phyloP scores from a whole-genome alignment of 495 filamentous ascomycete species.

The Hypoxylon cercidicola region DNA sequence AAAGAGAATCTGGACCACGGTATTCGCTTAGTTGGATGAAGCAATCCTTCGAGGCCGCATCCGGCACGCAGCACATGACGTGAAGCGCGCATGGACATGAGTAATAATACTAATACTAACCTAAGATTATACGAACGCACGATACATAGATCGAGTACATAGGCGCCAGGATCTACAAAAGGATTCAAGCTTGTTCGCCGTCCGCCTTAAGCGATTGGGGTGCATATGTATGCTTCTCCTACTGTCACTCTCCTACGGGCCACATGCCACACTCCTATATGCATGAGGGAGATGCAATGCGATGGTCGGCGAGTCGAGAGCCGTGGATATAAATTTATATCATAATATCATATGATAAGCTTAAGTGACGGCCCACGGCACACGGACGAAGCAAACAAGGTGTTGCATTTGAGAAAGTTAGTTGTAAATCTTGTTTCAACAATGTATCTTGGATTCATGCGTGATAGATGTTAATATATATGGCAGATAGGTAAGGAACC shows the following conservation, averaged over 20 bases:
- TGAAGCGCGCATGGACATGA: conserved; percentile 10
- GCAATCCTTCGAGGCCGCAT: conserved; percentile 39
- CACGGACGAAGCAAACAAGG: too few species aligned
- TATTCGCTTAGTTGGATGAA: conserved; percentile 24
- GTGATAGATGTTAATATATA: too few species aligned
- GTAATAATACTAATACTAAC: conserved; percentile 7
- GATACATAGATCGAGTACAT: conserved; percentile 6
- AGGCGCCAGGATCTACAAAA: conserved; percentile 11
- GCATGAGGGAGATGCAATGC: conserved; percentile 12
- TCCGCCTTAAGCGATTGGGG: conserved; percentile 19
- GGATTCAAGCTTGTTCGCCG: conserved; percentile 48
- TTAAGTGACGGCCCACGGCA: too few species aligned
- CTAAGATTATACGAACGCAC: conserved; percentile 7
- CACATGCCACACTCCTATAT: too few species aligned
- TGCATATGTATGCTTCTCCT: conserved; percentile 34
- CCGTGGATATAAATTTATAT: not conserved
- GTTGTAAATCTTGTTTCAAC: too few species aligned
- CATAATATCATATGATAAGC: not conserved
- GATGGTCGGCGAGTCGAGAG: conserved; percentile 25
- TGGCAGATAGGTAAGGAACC: too few species aligned
- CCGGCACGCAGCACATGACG: conserved; percentile 37
- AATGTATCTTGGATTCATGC: too few species aligned
- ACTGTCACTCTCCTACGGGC: not conserved
- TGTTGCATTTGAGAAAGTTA: too few species aligned
- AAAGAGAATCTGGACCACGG: conserved; percentile 23